Evolutionary conservation across 2,329 filamentous ascomycete genomes (phyloP), one percentile per base, ranked within the genome.

Genomic region (Botrytis medusae): DNA sequence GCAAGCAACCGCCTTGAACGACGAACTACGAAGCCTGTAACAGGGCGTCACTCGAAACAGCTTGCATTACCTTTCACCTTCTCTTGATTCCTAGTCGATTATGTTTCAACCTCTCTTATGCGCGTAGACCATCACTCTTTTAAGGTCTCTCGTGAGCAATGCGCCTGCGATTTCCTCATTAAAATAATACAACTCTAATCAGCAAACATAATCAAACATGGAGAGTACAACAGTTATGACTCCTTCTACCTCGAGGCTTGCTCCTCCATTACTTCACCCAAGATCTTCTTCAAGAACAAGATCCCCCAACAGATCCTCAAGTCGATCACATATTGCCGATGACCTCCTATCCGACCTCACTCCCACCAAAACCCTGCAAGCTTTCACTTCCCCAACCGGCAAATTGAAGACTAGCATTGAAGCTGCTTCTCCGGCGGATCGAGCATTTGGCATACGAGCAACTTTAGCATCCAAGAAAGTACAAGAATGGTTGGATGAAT

Each of bases 401-500:
- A 81, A 84, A 60, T 80, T 91, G 29, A 87, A 86, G 79, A 79
- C 82, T 64, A 92, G 90, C 79, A 86, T 94, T 74, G 87, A 90
- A 74, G 84, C 84, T 51, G 89, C 91, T 25, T 90, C 91, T 1
- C 83, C 86, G 5, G 83, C 87, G 37, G 92, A 95, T 82, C 89
- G 91, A 78, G 90, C 91, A 25, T 90, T 95, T 81, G 92, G 91
- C 60, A 85, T 91, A 78, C 87, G 89, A 75, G 90, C 92, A 61
- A 92, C 92, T 60, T 82, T 90, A 74, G 90, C 92, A 25, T 92
- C 92, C 20, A 89, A 91, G 78, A 90, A 88, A 75, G 89, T 96
- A 75, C 87, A 91, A 81, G 87, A 89, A 79, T 96, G 93, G 93
- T 85, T 92, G 40, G 85, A 88, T n/a, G 93, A 96, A 83, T 85